Percentiles rank a stretch among this genome's conserved stretches.
Evolutionary conservation across 2,329 filamentous ascomycete genomes (phyloP).

Genomic region (Triangularia verruculosa): DNA sequence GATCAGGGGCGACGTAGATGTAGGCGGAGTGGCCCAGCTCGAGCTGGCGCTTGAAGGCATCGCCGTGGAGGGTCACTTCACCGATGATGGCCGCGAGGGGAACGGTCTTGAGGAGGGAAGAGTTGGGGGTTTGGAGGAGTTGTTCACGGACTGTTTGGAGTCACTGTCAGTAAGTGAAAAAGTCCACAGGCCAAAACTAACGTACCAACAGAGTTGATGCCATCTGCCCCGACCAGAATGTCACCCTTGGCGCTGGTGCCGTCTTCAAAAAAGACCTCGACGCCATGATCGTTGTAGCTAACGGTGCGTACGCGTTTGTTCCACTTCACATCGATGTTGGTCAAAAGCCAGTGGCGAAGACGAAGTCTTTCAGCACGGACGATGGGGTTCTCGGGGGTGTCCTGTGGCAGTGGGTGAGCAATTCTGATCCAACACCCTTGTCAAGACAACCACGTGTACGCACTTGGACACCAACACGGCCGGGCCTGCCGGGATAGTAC

Average conservation of each 20-base stretch:
- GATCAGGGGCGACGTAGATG: slow-evolving; percentile 19
- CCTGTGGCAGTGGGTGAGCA: too few relatives aligned
- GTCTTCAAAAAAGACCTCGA: slow-evolving; percentile 46
- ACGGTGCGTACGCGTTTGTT: slow-evolving; percentile 37
- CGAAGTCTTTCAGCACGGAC: slow-evolving; percentile 33
- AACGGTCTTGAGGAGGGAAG: slow-evolving; percentile 9
- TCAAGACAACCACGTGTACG: too few relatives aligned
- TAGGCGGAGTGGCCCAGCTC: slow-evolving; percentile 21
- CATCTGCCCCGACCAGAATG: slow-evolving; percentile 48
- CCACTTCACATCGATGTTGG: slow-evolving; percentile 37
- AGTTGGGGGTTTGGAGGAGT: neutral
- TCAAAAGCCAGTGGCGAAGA: slow-evolving; percentile 31
- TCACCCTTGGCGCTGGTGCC: slow-evolving; percentile 41
- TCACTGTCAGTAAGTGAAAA: too few relatives aligned
- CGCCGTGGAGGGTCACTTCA: slow-evolving; percentile 19
- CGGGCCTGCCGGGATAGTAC: slow-evolving; percentile 19
- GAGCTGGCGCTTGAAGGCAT: neutral
- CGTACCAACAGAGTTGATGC: slow-evolving; percentile 36
- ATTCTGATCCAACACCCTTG: too few relatives aligned
- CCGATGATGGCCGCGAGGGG: slow-evolving; percentile 32
- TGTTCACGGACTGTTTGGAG: neutral
- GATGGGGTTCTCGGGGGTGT: slow-evolving; percentile 30
- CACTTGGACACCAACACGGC: slow-evolving; percentile 22
- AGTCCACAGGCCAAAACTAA: too few relatives aligned
- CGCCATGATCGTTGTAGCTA: slow-evolving; percentile 33